These are phyloP conservation scores for Phytophthora citricola DNA, from an alignment of 352 stramenopile species.

Conservation along the genomic window DNA sequence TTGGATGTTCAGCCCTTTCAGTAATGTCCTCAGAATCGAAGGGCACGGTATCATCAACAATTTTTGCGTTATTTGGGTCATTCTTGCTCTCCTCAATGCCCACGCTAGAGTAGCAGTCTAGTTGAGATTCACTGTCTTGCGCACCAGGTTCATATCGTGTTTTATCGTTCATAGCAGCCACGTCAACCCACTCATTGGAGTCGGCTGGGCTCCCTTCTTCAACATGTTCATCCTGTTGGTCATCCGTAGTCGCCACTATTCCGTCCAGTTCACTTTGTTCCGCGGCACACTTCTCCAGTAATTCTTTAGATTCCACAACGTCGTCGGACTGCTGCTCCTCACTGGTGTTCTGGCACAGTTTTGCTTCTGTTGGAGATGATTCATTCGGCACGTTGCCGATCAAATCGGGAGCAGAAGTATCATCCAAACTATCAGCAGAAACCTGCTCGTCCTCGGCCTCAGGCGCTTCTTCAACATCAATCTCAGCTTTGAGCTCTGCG, in stretches of 20 bases:
- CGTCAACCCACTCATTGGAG: too few relatives aligned
- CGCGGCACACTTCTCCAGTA: constrained; percentile 10
- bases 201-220: too few relatives aligned
- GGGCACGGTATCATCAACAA: too few relatives aligned
- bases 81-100: too few relatives aligned
- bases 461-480: neutral
- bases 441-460: constrained; percentile 4
- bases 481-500: neutral
- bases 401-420: neutral
- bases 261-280: too few relatives aligned
- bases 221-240: neutral
- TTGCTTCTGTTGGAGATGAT: constrained; percentile 4
- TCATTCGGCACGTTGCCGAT: constrained; percentile 17
- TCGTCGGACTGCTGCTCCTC: constrained; percentile 15
- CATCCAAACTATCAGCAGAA: neutral
- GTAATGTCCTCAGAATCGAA: too few relatives aligned
- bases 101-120: too few relatives aligned
- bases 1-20: too few relatives aligned
- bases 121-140: too few relatives aligned
- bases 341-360: neutral
- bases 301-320: constrained; percentile 2
- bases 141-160: too few relatives aligned
- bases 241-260: neutral
- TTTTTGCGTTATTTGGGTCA: too few relatives aligned
- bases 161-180: too few relatives aligned